Evolutionary conservation across 139 green algal genomes (phyloP), one percentile per base, ranked within the genome.

Genomic region (Coelastrella sp.): DNA sequence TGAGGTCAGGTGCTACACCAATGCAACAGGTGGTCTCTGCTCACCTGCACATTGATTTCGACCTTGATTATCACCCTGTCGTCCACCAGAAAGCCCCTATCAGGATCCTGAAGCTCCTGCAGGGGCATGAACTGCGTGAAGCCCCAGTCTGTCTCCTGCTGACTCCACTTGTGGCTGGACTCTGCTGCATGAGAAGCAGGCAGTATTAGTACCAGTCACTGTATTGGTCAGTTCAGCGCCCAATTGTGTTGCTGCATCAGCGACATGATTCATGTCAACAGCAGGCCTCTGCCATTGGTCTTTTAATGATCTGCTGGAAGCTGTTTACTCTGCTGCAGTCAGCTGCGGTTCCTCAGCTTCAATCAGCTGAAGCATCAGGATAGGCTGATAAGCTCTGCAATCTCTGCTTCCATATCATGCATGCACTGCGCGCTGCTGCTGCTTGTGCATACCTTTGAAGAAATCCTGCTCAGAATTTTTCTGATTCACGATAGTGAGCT

Each of bases 61-160:
- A 96, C 93, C 87, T 92, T 93, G 15, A 99, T 72, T 49, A 90
- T 86, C 6, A 98, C 20, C 0, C 66, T 93, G 75, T 98, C 89
- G 22, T 95, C 90, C 7, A 74, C 35, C 15, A 98, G 4, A 22
- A 96, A 97, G 15, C 96, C 97, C 5, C 91, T 92, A 10, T 78
- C 35, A 7, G 81, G 85, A 72, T 97, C 89, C 0, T 93, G 84
- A n/a, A 98, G 27, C n/a, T 99, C 95, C 9, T 58, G 19, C 15
- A 98, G 82, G 6, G 58, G 68, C 17, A 97, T 85, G 88, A 98
- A 99, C 22, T 95, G 75, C 8, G 93, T 97, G 93, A 99, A 99
- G 78, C 97, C 97, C 97, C 97, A 99, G 92, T 99, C 96, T 10
- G 91, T 95, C 76, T 95, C 95, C 1, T 80, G 68, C 1, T 17